These are phyloP conservation scores for Malassezia globosa DNA, from an alignment of 1,284 basidiomycete species.

Conservation along the genomic window DNA sequence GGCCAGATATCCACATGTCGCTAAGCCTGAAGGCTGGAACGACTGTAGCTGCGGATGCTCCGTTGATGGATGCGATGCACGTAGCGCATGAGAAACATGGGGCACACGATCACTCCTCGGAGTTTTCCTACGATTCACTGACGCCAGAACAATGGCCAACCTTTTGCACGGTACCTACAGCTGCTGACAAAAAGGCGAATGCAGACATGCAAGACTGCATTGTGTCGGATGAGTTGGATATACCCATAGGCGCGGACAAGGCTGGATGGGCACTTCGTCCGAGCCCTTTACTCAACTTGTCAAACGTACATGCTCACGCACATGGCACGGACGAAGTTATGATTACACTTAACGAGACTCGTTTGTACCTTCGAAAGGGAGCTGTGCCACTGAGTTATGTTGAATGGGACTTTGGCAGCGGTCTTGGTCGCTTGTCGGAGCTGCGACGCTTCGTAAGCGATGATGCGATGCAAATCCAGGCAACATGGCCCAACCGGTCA, in stretches of 20 bases:
- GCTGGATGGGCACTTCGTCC: slow-evolving; percentile 8
- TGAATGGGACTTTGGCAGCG: slow-evolving; percentile 40
- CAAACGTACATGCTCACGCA: slow-evolving; percentile 6
- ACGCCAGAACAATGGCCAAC: not conserved
- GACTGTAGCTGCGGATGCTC: too few relatives aligned
- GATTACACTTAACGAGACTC: slow-evolving; percentile 32
- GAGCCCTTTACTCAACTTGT: not conserved
- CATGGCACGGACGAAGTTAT: not conserved
- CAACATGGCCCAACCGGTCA: slow-evolving; percentile 14
- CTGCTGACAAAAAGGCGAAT: not conserved
- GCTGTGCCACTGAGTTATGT: slow-evolving; percentile 42
- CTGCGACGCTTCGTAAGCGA: slow-evolving; percentile 25
- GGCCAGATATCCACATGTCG: too few relatives aligned
- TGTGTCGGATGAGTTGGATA: slow-evolving; percentile 11
- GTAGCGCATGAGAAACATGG: too few relatives aligned
- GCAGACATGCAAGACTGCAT: slow-evolving; percentile 7
- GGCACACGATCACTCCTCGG: too few relatives aligned
- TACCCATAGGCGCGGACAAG: not conserved
- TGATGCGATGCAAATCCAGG: slow-evolving; percentile 19
- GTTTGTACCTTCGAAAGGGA: slow-evolving; percentile 31
- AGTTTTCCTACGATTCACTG: not conserved
- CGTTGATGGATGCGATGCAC: too few relatives aligned
- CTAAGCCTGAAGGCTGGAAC: too few relatives aligned
- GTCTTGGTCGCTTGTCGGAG: slow-evolving; percentile 20
- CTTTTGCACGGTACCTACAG: slow-evolving; percentile 9